Conservation (phyloP, 768 basidiomycete species). For the Agrocybe chaxingu region DNA sequence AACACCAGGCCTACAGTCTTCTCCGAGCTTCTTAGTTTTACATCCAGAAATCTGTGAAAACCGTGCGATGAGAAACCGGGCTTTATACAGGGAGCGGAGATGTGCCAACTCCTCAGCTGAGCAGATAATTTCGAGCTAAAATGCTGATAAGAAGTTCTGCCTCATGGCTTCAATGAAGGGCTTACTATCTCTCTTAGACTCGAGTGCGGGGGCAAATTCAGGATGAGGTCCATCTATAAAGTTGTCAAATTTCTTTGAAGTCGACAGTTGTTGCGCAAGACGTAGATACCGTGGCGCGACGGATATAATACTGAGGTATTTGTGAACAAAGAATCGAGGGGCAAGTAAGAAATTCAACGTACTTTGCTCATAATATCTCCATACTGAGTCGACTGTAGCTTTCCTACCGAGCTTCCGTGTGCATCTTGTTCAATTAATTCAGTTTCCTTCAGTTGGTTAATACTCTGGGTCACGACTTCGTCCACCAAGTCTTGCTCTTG, state of each 20-base stretch:
- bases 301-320: constrained; percentile 63
- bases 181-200: constrained; percentile 68
- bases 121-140: constrained; percentile 63
- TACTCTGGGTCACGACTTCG: constrained; percentile 67
- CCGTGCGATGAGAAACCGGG: background rate
- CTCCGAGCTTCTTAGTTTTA: constrained; percentile 72
- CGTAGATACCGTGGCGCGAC: constrained; percentile 54
- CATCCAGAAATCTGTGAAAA: constrained; percentile 53
- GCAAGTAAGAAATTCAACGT: constrained; percentile 3
- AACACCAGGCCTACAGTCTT: constrained; percentile 48
- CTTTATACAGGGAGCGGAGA: background rate
- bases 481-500: constrained; percentile 73
- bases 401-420: constrained; percentile 30
- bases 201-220: constrained; percentile 53
- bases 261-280: background rate
- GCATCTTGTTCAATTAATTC: constrained; percentile 49
- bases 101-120: constrained; percentile 60
- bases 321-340: constrained; percentile 1
- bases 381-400: constrained; percentile 63
- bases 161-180: constrained; percentile 1
- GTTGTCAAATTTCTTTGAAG: background rate
- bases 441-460: constrained; percentile 56
- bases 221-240: constrained; percentile 62
- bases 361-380: constrained; percentile 90
- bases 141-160: background rate